phyloP scores from a whole-genome alignment of 768 basidiomycete genomes.

The Dentipellis fragilis region DNA sequence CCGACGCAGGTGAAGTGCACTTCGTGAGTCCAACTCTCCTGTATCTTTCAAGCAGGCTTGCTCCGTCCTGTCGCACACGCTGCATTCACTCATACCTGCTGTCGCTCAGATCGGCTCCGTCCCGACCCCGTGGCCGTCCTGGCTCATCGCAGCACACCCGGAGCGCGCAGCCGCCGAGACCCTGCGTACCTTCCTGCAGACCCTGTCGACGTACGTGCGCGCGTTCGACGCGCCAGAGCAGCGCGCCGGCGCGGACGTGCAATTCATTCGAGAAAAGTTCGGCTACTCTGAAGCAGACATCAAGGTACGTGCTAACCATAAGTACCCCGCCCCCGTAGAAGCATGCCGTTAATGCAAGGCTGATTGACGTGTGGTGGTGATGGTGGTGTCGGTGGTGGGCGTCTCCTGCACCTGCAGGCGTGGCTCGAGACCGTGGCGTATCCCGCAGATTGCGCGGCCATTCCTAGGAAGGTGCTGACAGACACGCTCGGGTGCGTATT shows the following conservation, averaged over 20 bases:
- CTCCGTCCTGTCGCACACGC: background rate
- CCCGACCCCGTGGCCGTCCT: constrained; percentile 94
- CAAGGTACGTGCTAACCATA: constrained; percentile 30
- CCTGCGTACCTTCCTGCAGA: constrained; percentile 49
- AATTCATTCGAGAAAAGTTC: constrained; percentile 71
- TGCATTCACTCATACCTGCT: background rate
- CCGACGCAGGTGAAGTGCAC: constrained; percentile 67
- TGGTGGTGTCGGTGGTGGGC: background rate
- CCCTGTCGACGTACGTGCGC: constrained; percentile 55
- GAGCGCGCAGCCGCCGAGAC: constrained; percentile 41
- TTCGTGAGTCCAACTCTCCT: constrained; percentile 48
- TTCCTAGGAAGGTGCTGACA: constrained; percentile 53
- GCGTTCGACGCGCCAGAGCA: constrained; percentile 53
- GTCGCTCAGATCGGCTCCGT: constrained; percentile 62
- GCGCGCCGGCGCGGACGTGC: constrained; percentile 48
- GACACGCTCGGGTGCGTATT: constrained; percentile 58
- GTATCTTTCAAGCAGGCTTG: background rate
- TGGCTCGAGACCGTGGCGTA: constrained; percentile 81
- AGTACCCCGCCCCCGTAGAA: too few relatives aligned
- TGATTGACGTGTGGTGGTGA: background rate
- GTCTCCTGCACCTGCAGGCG: constrained; percentile 30
- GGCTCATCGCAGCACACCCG: constrained; percentile 86
- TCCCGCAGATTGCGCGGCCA: constrained; percentile 51
- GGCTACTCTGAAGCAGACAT: constrained; percentile 80
- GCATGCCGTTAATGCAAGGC: background rate